Conservation (phyloP, 2,329 filamentous ascomycete species). For the Aaosphaeria pasadenensis region DNA sequence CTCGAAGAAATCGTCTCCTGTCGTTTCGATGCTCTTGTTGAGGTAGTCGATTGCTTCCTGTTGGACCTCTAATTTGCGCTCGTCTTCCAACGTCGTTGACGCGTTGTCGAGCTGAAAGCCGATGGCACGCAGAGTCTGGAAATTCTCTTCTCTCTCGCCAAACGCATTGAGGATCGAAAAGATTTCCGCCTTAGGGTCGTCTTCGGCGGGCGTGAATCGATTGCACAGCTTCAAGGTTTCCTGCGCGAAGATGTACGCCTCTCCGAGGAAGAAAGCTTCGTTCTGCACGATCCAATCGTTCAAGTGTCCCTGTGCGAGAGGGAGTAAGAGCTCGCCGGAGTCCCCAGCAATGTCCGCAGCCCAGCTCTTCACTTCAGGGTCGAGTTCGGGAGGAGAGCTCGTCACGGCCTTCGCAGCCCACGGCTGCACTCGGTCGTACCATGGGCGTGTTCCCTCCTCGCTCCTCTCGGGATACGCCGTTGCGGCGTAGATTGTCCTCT, state of each 20-base stretch:
- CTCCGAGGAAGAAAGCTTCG: background rate
- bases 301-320: slow-evolving; percentile 2
- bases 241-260: background rate
- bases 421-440: slow-evolving; percentile 1
- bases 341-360: background rate
- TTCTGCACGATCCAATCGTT: slow-evolving; percentile 1
- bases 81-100: no score
- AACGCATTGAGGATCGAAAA: no score
- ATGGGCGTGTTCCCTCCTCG: background rate
- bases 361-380: slow-evolving; percentile 2
- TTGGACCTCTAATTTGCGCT: no score
- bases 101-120: no score
- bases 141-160: no score
- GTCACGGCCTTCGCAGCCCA: slow-evolving; percentile 2
- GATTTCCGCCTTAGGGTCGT: no score
- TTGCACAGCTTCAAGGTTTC: background rate
- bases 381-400: background rate
- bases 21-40: background rate
- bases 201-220: no score
- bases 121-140: no score
- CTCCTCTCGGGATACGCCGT: slow-evolving; percentile 2
- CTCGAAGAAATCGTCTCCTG: background rate
- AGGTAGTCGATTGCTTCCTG: background rate
- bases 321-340: background rate
- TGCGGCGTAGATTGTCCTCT: background rate